These are phyloP conservation scores for Euryodendron excelsum DNA, from an alignment of 148 eudicot genomes.

Conservation along the genomic window DNA sequence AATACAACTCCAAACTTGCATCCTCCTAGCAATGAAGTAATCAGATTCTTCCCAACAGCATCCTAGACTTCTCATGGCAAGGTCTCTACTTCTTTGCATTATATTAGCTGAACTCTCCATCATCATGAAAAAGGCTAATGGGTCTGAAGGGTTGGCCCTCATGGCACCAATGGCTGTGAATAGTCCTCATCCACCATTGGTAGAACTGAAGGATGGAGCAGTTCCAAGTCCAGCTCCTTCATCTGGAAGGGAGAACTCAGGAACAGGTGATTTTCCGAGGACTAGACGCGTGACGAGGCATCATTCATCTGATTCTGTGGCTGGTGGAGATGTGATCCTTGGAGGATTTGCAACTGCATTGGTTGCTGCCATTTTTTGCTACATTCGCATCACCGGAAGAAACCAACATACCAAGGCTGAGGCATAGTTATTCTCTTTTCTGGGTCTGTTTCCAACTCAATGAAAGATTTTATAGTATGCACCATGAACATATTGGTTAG, in stretches of 20 bases:
- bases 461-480: no score
- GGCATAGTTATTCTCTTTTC: no score
- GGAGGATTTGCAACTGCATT: slow-evolving; percentile 50
- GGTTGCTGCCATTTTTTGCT: slow-evolving; percentile 40
- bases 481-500: no score
- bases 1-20: neutral
- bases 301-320: slow-evolving; percentile 16
- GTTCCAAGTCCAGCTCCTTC: slow-evolving; percentile 20
- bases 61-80: slow-evolving; percentile 10
- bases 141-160: neutral
- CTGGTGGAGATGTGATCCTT: slow-evolving; percentile 62
- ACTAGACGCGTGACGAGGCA: slow-evolving; percentile 14
- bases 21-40: neutral
- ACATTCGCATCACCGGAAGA: slow-evolving; percentile 42
- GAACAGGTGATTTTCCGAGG: neutral
- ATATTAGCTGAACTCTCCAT: neutral
- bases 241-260: neutral
- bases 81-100: slow-evolving; percentile 15
- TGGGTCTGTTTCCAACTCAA: neutral
- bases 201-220: neutral
- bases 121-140: slow-evolving; percentile 2
- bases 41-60: neutral
- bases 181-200: neutral
- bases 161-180: neutral
- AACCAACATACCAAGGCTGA: neutral